A percentile compares a stretch with the other conserved stretches of the same genome.
Conservation (phyloP, 1,284 basidiomycete species). For the Moesziomyces globuligerus region DNA sequence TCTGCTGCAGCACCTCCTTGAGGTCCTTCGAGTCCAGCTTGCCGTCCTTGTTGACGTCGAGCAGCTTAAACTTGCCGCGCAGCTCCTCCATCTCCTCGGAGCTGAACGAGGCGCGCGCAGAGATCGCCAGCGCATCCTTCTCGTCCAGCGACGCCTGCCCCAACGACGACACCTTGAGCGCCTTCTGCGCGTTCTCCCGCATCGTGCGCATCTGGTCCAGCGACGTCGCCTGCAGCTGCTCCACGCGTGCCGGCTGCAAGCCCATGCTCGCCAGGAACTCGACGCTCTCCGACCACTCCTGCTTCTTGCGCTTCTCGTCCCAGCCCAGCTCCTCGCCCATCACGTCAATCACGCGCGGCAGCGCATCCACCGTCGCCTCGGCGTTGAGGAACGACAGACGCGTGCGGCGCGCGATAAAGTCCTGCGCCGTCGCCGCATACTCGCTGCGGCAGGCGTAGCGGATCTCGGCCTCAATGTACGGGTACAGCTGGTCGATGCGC, state of each 20-base stretch:
- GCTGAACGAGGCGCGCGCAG: conserved; percentile 55
- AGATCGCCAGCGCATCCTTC: conserved; percentile 46
- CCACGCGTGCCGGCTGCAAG: conserved; percentile 55
- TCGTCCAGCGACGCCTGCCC: conserved; percentile 36
- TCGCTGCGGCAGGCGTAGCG: conserved; percentile 89
- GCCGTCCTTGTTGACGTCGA: conserved; percentile 59
- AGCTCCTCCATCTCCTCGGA: conserved; percentile 61
- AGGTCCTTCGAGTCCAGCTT: conserved; percentile 60
- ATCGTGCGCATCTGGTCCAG: conserved; percentile 55
- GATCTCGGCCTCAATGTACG: conserved; percentile 93
- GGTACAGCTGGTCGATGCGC: conserved; percentile 80
- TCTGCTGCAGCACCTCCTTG: conserved; percentile 52
- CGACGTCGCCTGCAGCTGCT: conserved; percentile 48
- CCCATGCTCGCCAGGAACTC: conserved; percentile 69
- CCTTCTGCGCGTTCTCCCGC: conserved; percentile 41
- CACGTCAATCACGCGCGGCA: conserved; percentile 88
- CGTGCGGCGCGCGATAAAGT: conserved; percentile 90
- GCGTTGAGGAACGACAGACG: conserved; percentile 93
- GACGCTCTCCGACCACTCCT: conserved; percentile 64
- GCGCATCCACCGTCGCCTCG: conserved; percentile 82
- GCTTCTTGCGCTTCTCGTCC: conserved; percentile 74
- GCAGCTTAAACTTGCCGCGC: conserved; percentile 52
- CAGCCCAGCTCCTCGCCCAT: conserved; percentile 88
- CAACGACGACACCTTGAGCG: conserved; percentile 33
- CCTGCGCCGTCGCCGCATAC: conserved; percentile 88